These are phyloP conservation scores for Perkinsela sp. DNA, from an alignment of 208 protist genomes.

Conservation along the genomic window DNA sequence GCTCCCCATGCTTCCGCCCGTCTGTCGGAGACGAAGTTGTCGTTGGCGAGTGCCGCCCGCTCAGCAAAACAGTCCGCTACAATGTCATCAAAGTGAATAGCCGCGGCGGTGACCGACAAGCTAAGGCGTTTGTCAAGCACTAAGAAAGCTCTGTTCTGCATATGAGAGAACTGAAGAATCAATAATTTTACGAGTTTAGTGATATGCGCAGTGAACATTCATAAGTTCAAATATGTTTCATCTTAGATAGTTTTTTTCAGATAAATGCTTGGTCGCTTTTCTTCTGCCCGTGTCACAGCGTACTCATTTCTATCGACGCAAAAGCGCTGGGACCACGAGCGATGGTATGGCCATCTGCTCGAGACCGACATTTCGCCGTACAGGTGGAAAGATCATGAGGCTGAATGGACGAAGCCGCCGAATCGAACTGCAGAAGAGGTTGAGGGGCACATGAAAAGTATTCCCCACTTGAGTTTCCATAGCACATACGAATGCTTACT, in stretches of 20 bases:
- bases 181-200: no score
- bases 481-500: conserved; percentile 42
- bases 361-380: conserved; percentile 51
- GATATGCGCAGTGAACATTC: no score
- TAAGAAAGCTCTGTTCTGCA: conserved; percentile 12
- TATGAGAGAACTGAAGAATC: no score
- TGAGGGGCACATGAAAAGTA: conserved; percentile 24
- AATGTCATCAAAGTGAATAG: conserved; percentile 83
- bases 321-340: conserved; percentile 34
- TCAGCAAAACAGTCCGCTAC: conserved; percentile 99
- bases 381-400: conserved; percentile 40
- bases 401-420: conserved; percentile 27
- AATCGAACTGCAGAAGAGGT: conserved; percentile 45
- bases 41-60: conserved; percentile 93
- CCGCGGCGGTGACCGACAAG: conserved; percentile 25
- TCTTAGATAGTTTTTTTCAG: no score
- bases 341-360: conserved; percentile 48
- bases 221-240: no score
- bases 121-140: conserved; percentile 57
- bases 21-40: conserved; percentile 92
- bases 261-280: background rate
- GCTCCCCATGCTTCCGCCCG: conserved; percentile 88
- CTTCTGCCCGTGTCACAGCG: background rate
- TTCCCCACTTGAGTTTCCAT: conserved; percentile 45
- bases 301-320: conserved; percentile 15